These are phyloP conservation scores for Lachancea meyersii DNA, from an alignment of 805 yeast species.

Conservation along the genomic window DNA sequence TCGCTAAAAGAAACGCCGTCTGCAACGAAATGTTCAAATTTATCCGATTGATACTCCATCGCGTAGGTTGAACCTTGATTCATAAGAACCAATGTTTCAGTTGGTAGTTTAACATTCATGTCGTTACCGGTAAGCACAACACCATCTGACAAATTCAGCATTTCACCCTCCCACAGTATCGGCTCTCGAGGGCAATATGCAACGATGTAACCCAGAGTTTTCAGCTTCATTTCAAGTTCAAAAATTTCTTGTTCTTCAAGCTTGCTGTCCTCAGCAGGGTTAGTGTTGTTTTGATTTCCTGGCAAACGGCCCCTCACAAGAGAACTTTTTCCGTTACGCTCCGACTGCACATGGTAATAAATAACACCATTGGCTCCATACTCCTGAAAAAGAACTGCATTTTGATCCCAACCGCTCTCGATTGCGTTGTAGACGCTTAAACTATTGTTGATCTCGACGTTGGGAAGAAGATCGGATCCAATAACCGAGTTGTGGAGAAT, in stretches of 20 bases:
- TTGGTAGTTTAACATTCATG: conserved; percentile 17
- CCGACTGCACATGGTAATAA: conserved; percentile 19
- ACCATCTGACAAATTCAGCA: conserved; percentile 44
- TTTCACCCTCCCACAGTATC: conserved; percentile 83
- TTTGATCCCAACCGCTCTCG: conserved; percentile 20
- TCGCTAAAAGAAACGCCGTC: conserved; percentile 52
- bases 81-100: conserved; percentile 19
- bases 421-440: conserved; percentile 22
- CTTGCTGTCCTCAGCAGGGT: conserved; percentile 26
- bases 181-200: conserved; percentile 78
- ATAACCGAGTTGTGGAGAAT: conserved; percentile 43
- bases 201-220: conserved; percentile 53
- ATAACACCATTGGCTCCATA: conserved; percentile 26
- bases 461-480: conserved; percentile 43
- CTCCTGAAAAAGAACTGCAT: conserved; percentile 27
- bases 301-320: conserved; percentile 19
- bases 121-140: conserved; percentile 28
- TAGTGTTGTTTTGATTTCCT: conserved; percentile 10
- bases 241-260: conserved; percentile 24
- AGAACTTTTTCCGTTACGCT: conserved; percentile 19
- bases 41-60: conserved; percentile 49
- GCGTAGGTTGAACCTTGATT: conserved; percentile 57
- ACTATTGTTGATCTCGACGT: conserved; percentile 28
- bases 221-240: conserved; percentile 25
- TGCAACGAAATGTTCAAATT: conserved; percentile 52